Evolutionary conservation across 1,284 basidiomycete species (phyloP).

Genomic region (Mycosarcoma maydis): DNA sequence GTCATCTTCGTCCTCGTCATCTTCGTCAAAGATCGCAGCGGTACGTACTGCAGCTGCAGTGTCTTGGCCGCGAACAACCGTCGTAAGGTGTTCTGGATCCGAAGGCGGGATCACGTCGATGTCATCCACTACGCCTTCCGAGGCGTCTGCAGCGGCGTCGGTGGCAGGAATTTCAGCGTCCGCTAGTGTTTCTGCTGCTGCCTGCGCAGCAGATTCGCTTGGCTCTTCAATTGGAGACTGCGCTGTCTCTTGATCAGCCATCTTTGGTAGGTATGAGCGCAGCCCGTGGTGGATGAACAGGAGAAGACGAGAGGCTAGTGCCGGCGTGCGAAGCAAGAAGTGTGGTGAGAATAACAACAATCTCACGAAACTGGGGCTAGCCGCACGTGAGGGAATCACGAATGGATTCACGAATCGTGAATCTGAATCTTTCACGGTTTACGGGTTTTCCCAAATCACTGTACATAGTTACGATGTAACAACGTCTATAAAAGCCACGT

Average conservation of each 20-base stretch:
- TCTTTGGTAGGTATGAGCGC: constrained; percentile 4
- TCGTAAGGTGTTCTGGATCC: constrained; percentile 15
- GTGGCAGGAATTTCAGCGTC: neutral
- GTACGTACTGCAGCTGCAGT: constrained; percentile 32
- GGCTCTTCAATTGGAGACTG: constrained; percentile 4
- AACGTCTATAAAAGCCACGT: too few species aligned
- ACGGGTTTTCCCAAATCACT: too few species aligned
- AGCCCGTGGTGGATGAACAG: neutral
- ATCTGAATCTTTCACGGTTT: too few species aligned
- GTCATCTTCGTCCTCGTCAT: constrained; percentile 31
- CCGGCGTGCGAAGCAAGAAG: neutral
- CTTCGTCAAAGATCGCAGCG: constrained; percentile 44
- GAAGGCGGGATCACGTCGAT: constrained; percentile 25
- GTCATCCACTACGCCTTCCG: constrained; percentile 8
- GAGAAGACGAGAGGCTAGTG: neutral
- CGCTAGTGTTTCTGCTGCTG: constrained; percentile 2
- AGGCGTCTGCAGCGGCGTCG: constrained; percentile 1
- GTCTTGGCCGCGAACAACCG: constrained; percentile 24
- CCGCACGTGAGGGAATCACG: constrained; percentile 29
- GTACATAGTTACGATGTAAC: too few species aligned
- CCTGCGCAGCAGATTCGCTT: neutral
- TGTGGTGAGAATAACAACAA: neutral
- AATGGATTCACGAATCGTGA: too few species aligned
- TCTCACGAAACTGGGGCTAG: neutral
- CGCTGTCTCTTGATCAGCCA: constrained; percentile 34